Evolutionary conservation across 169 alveolate genomes (phyloP).

Genomic region (Besnoitia besnoiti): DNA sequence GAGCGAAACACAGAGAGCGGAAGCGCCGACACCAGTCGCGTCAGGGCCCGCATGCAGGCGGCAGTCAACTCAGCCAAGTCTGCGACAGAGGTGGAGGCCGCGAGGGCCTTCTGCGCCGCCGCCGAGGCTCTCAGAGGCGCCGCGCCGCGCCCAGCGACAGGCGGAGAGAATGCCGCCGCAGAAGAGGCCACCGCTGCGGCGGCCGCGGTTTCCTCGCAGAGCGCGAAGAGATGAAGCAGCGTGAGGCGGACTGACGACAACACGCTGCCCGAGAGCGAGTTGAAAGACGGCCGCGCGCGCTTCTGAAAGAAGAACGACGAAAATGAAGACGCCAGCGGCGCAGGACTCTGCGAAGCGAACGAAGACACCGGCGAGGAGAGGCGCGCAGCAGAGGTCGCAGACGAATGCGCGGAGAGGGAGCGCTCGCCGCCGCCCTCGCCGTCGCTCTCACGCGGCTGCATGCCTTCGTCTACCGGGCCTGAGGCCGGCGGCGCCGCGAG

Average conservation of each 20-base stretch:
- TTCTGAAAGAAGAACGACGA: background rate
- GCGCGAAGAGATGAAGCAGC: conserved; percentile 5
- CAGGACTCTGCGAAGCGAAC: no score
- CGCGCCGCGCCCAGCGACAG: background rate
- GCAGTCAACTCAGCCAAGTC: background rate
- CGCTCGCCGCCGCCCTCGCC: no score
- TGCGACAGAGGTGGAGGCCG: background rate
- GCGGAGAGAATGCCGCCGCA: background rate
- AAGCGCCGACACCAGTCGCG: background rate
- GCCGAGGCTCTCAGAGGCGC: no score
- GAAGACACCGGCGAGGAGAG: background rate
- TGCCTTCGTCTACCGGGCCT: no score
- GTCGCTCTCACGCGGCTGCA: no score
- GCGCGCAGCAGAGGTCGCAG: background rate
- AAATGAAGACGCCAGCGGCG: no score
- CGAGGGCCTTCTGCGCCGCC: background rate
- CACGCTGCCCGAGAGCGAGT: background rate
- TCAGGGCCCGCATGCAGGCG: background rate
- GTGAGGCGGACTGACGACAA: conserved; percentile 1
- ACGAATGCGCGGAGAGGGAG: background rate
- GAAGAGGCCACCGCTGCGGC: background rate
- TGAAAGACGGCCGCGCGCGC: background rate
- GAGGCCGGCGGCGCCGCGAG: no score
- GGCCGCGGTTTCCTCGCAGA: background rate
- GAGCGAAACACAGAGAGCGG: background rate